phyloP scores from a whole-genome alignment of 2,329 filamentous ascomycete genomes.

The Orbilia blumenaviensis region DNA sequence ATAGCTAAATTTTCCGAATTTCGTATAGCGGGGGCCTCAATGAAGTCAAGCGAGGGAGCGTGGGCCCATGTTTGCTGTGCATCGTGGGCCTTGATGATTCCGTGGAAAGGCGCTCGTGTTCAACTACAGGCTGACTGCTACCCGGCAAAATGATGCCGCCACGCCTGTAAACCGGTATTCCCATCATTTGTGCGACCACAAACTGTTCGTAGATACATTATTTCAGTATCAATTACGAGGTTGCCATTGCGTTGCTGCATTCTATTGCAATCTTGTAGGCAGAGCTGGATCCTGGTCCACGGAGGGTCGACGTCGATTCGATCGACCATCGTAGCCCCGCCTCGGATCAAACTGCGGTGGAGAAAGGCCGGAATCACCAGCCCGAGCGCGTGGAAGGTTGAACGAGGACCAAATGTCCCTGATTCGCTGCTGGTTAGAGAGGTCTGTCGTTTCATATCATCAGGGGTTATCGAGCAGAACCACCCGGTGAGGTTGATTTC shows the following conservation, averaged over 20 bases:
- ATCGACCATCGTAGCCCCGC: background rate
- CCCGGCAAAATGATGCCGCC: slow-evolving; percentile 1
- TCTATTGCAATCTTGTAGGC: too few relatives aligned
- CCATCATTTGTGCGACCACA: background rate
- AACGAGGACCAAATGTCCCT: slow-evolving; percentile 1
- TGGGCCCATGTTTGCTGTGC: slow-evolving; percentile 3
- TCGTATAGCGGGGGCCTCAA: slow-evolving; percentile 21
- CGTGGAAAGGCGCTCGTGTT: slow-evolving; percentile 27
- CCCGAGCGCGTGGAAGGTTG: background rate
- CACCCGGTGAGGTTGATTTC: slow-evolving; percentile 3
- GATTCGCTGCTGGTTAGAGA: slow-evolving; percentile 11
- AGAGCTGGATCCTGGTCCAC: too few relatives aligned
- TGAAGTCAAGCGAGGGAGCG: slow-evolving; percentile 31
- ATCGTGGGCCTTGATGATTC: slow-evolving; percentile 22
- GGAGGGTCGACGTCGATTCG: too few relatives aligned
- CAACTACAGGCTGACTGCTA: background rate
- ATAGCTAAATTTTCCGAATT: slow-evolving; percentile 39
- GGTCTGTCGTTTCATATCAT: slow-evolving; percentile 6
- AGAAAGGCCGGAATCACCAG: background rate
- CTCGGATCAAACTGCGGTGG: background rate
- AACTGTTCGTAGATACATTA: background rate
- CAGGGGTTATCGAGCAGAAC: background rate
- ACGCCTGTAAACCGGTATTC: background rate
- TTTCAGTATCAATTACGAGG: background rate
- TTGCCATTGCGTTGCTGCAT: too few relatives aligned